Evolutionary conservation across 2,329 filamentous ascomycete genomes (phyloP), one percentile per base, ranked within the genome.

Genomic region (Talaromyces sp.): DNA sequence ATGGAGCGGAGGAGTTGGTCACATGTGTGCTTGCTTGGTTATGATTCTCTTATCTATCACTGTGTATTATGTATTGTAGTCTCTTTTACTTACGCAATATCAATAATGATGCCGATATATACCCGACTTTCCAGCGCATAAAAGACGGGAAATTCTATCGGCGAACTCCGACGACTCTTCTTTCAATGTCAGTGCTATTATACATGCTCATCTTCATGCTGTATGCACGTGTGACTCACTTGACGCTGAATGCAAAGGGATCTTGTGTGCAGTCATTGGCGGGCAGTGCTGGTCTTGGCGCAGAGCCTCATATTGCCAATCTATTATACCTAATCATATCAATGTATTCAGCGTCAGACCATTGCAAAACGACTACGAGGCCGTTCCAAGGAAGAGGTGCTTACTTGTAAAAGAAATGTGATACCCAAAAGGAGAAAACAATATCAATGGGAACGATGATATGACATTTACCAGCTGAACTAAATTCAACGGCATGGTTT

Each of bases 161-260:
- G 58, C 58, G 41, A 60, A 5, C 31, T 48, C 58, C 58, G 58
- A 60, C 24, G 58, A 14, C 31, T 31, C 27, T n/a, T 52, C 7
- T 14, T 3, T 52, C 8, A 22, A 19, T n/a, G 24, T 22, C 22
- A 54, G 50, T 19, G 33, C 33, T 56, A 39, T 14, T 19, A 14
- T 39, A 54, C n/a, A 37, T 6, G n/a, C 14, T 16, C 27, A 24
- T 37, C 33, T 24, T 39, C 9, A 14, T 37, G 10, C 31, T 56
- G 52, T 19, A 48, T 56, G 52, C 33, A 27, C 33, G 58, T 48
- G 58, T 60, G 41, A 60, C 41, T 48, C 58, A 47, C 16, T 37
- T 39, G 52, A 24, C 31, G 16, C 33, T 37, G 31, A 19, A 37
- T 1, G 19, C 10, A 22, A 14, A 24, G 10, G 52, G 14, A 56